These are phyloP conservation scores for Coemansia sp. DNA, from an alignment of 192 early-diverging fungal species.

Conservation along the genomic window DNA sequence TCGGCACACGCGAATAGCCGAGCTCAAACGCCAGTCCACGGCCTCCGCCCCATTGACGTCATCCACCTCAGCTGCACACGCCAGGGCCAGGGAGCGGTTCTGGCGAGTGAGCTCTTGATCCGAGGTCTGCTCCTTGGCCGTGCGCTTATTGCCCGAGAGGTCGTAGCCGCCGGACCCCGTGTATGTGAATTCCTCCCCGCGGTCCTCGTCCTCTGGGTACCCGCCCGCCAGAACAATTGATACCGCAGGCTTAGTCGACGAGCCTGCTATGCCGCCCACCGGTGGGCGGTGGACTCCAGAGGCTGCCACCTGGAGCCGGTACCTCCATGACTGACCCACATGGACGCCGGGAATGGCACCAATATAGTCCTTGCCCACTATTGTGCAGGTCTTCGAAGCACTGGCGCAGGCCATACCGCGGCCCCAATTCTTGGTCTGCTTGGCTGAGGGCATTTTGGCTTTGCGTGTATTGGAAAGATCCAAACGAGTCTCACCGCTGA, in stretches of 20 bases:
- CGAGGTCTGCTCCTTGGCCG: slow-evolving; percentile 46
- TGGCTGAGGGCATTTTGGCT: slow-evolving; percentile 57
- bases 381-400: slow-evolving; percentile 35
- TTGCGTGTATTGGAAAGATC: slow-evolving; percentile 43
- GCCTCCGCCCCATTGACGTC: slow-evolving; percentile 46
- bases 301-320: slow-evolving; percentile 47
- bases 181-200: slow-evolving; percentile 65
- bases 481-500: slow-evolving; percentile 48
- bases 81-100: slow-evolving; percentile 60
- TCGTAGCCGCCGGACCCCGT: slow-evolving; percentile 68
- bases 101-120: slow-evolving; percentile 61
- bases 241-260: slow-evolving; percentile 51
- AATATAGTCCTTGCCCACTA: slow-evolving; percentile 49
- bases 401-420: slow-evolving; percentile 58
- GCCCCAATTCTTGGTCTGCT: slow-evolving; percentile 56
- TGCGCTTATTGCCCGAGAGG: slow-evolving; percentile 57
- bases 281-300: slow-evolving; percentile 64
- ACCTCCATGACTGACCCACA: slow-evolving; percentile 59
- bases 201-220: slow-evolving; percentile 65
- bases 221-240: slow-evolving; percentile 65
- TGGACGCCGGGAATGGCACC: slow-evolving; percentile 61
- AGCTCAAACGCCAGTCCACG: slow-evolving; percentile 55
- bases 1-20: slow-evolving; percentile 61
- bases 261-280: slow-evolving; percentile 63
- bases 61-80: slow-evolving; percentile 56